A percentile compares a stretch with the other conserved stretches of the same genome.
phyloP scores from a whole-genome alignment of 2,329 filamentous ascomycete species.

The Monosporascus sp. region DNA sequence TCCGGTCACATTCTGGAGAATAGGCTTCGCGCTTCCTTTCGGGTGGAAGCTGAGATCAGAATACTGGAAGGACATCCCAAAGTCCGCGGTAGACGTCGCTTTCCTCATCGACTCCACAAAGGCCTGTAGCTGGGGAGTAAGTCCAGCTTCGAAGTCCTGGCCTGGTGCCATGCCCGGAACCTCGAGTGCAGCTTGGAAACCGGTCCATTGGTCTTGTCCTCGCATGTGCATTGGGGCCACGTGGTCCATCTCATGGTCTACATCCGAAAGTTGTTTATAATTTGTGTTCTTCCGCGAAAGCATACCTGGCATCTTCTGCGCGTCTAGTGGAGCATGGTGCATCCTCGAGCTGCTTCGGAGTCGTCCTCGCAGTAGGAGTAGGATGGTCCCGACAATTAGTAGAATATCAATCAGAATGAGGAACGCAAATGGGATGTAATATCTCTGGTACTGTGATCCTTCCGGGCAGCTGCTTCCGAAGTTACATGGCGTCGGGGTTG shows the following conservation, averaged over 20 bases:
- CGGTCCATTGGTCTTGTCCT: conserved; percentile 21
- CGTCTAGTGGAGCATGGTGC: conserved; percentile 12
- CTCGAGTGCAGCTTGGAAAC: conserved; percentile 33
- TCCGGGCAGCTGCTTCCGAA: conserved; percentile 41
- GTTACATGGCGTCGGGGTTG: conserved; percentile 41
- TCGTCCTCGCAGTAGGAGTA: conserved; percentile 31
- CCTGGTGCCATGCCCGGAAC: conserved; percentile 22
- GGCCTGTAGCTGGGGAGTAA: conserved; percentile 36
- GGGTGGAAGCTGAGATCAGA: conserved; percentile 44
- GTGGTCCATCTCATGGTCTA: conserved; percentile 32
- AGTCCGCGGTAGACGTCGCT: conserved; percentile 43
- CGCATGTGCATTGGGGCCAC: conserved; percentile 29
- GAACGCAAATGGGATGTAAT: conserved; percentile 37
- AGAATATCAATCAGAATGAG: conserved; percentile 38
- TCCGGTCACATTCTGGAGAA: conserved; percentile 49
- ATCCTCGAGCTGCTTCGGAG: conserved; percentile 23
- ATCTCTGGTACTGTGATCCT: conserved; percentile 36
- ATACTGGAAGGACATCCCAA: conserved; percentile 51
- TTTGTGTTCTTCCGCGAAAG: conserved; percentile 26
- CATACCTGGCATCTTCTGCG: conserved; percentile 20
- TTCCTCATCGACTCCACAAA: conserved; percentile 50
- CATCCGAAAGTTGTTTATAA: conserved; percentile 28
- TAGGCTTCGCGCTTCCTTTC: conserved; percentile 35
- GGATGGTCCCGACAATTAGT: conserved; percentile 31
- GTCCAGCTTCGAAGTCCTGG: conserved; percentile 24